Conservation (phyloP, 768 basidiomycete genomes). For the Auricularia cornea region DNA sequence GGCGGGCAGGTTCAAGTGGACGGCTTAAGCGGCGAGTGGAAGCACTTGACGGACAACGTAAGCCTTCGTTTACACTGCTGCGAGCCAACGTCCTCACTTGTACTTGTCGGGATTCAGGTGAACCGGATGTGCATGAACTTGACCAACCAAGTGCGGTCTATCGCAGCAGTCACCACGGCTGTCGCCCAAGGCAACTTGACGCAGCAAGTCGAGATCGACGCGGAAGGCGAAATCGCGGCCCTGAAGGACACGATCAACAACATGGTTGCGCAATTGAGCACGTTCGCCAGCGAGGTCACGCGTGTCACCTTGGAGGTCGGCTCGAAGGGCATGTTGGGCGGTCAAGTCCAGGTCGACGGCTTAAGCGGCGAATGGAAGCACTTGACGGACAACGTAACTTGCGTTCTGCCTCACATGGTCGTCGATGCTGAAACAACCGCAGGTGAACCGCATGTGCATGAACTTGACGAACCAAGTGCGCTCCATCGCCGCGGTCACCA, state of each 20-base stretch:
- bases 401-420: not conserved
- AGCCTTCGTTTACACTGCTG: slow-evolving; percentile 46
- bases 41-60: slow-evolving; percentile 24
- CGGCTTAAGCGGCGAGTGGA: slow-evolving; percentile 34
- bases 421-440: not conserved
- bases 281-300: slow-evolving; percentile 42
- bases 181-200: slow-evolving; percentile 26
- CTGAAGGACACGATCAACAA: slow-evolving; percentile 31
- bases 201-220: slow-evolving; percentile 30
- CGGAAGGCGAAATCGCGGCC: slow-evolving; percentile 27
- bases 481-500: slow-evolving; percentile 22
- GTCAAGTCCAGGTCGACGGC: slow-evolving; percentile 82
- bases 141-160: slow-evolving; percentile 16
- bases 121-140: slow-evolving; percentile 36
- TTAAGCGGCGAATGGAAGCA: slow-evolving; percentile 96
- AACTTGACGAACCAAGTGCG: slow-evolving; percentile 22
- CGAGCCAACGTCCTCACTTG: not conserved
- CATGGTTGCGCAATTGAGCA: slow-evolving; percentile 10
- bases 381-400: slow-evolving; percentile 65
- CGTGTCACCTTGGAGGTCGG: slow-evolving; percentile 89
- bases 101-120: slow-evolving; percentile 38
- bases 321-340: slow-evolving; percentile 87
- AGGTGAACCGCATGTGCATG: slow-evolving; percentile 4
- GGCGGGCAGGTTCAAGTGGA: slow-evolving; percentile 32
- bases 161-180: slow-evolving; percentile 39